Evolutionary conservation across 177 flowering plant species (phyloP), one percentile per base, ranked within the genome.

Genomic region (Vitis hybrid): DNA sequence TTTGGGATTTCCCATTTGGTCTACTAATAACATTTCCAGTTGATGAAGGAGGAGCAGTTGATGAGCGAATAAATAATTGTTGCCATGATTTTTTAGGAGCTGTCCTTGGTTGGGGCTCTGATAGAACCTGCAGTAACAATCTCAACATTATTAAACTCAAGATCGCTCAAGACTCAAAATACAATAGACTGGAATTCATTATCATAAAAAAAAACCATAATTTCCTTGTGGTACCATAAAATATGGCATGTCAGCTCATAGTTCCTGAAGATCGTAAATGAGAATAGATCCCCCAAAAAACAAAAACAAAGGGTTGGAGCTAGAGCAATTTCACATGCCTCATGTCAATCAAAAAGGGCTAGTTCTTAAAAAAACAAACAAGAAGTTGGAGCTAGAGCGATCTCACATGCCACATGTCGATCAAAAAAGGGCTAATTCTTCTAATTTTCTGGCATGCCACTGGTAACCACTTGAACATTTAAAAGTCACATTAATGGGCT

Each of bases 81-180:
- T 88, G 93, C 98, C 98, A 94, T n/a, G 98, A 83, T 65, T 87
- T 92, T 70, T 85, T 93, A 13, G 89, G 97, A 26, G 84, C 72
- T 49, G 87, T 11, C 65, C 64, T 53, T 58, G 82, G 82, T 59
- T 82, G 89, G 15, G 86, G 71, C 33, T 88, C 90, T 16, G 78
- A 66, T n/a, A 69, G 66, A 51, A 82, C 88, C 97, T 92, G 86
- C 73, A 73, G 66, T 10, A 26, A 75, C 77, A 31, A 81, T 33
- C 62, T 55, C 33, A 70, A 68, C 66, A 22, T 49, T 21, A 15
- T 59, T 18, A 70, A 1, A 29, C n/a, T 68, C 45, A 7, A 39
- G 45, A 39, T 39, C 45, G 8, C 8, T 39, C 45, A 39, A 52
- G 55, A 21, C 57, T 57, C n/a, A 18, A 14, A 1, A 39, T 39